These are phyloP conservation scores for Euphorbia peplus DNA, from an alignment of 345 rosid genomes.

Conservation along the genomic window DNA sequence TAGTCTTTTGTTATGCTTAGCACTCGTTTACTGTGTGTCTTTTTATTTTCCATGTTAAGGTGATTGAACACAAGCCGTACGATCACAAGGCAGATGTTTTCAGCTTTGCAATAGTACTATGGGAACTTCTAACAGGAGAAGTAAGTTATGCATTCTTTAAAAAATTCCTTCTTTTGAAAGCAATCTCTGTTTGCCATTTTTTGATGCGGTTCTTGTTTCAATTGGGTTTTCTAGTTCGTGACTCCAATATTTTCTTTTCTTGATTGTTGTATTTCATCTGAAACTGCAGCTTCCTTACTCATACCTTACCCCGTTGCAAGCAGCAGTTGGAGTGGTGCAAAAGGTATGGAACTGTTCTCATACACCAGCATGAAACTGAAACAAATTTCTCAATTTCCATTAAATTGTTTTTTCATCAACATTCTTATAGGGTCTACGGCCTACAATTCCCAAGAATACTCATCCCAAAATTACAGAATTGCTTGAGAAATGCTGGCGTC, in stretches of 20 bases:
- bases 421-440: constrained; percentile 56
- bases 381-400: neutral
- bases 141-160: constrained; percentile 35
- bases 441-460: constrained; percentile 71
- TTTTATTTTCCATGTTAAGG: constrained; percentile 48
- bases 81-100: constrained; percentile 90
- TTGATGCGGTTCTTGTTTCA: neutral
- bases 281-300: constrained; percentile 73
- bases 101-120: constrained; percentile 79
- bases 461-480: constrained; percentile 68
- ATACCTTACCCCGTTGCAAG: constrained; percentile 76
- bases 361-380: constrained; percentile 4
- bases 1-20: neutral
- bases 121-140: constrained; percentile 96
- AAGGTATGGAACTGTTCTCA: constrained; percentile 40
- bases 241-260: neutral
- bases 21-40: constrained; percentile 2
- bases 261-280: constrained; percentile 4
- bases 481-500: constrained; percentile 91
- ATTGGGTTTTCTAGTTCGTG: constrained; percentile 11
- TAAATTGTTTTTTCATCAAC: constrained; percentile 9
- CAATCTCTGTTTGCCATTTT: neutral
- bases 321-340: constrained; percentile 91
- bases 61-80: constrained; percentile 87
- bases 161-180: neutral